Base-by-base conservation (phyloP, 306 rosid species). In the Quercus wislizeni region DNA sequence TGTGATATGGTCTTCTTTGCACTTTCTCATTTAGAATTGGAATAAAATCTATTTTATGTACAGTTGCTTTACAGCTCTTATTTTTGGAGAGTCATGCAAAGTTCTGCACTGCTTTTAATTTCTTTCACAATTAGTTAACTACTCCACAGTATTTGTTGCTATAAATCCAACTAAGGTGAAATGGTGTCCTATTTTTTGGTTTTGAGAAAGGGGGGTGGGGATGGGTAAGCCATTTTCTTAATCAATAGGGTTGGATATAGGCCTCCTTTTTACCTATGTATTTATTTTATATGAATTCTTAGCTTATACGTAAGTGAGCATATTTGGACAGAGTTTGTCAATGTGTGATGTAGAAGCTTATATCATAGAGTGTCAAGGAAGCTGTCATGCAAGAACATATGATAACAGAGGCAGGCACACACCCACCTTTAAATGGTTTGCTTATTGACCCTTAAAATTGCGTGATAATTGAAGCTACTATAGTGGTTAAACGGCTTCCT, bases 1-100 rank as follows among this genome's bases (percentile, higher is more conserved):
- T 83, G 70, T 28, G 67, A 59, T 79, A 46, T 6, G 7, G 27
- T 74, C 62, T 43, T 28, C 65, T 71, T 30, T 61, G 55, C 71
- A 35, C 23, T 52, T 2, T 81, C 21, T 61, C 41, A 63, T 75
- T 30, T 61, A 14, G 67, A 19, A 57, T 75, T 75, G 38, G 52
- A 61, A 46, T 68, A 25, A 41, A 25, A 38, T 56, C 18, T 10
- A 12, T 49, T 49, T 12, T 49, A 12, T 49, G 17, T 35, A 35
- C 19, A 15, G 23, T 25, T 14, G 31, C 51, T 43, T 71, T 71
- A 2, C n/a, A 3, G 15, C 12, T 28, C 73, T 54, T 0, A 21
- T 6, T 11, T 61, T 69, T 69, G 28, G 21, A 10, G 38, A 21
- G 8, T 25, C 13, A 19, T 73, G 46, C 62, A 65, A 31, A 30